Conservation (phyloP, 2,329 filamentous ascomycete genomes). For the Lachnellula suecica region DNA sequence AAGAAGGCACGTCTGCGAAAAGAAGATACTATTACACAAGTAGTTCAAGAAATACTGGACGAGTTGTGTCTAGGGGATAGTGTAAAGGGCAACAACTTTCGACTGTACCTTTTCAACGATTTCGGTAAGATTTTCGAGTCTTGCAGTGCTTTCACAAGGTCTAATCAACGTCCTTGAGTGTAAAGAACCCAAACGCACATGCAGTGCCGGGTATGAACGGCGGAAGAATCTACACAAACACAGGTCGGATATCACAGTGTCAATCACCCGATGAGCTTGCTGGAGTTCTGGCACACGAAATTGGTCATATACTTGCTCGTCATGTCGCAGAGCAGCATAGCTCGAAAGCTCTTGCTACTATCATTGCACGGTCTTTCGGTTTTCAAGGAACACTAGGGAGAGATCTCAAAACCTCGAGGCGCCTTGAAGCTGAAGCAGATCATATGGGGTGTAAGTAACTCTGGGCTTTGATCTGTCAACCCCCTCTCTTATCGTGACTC, state of each 20-base stretch:
- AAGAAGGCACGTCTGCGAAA: neutral
- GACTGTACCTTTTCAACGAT: constrained; percentile 7
- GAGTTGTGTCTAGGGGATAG: neutral
- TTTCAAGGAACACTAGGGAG: constrained; percentile 5
- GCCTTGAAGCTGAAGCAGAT: constrained; percentile 9
- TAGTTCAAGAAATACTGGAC: constrained; percentile 1
- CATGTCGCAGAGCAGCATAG: constrained; percentile 1
- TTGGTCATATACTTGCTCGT: constrained; percentile 9
- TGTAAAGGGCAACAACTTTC: neutral
- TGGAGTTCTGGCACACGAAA: constrained; percentile 6
- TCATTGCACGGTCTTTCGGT: constrained; percentile 3
- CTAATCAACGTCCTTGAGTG: neutral
- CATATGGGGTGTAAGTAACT: constrained; percentile 8
- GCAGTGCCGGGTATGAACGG: neutral
- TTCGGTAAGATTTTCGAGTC: neutral
- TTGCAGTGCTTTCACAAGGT: neutral
- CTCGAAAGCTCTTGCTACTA: neutral
- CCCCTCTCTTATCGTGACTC: no score
- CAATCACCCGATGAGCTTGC: constrained; percentile 5
- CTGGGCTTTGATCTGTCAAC: no score
- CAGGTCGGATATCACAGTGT: neutral
- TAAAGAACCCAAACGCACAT: constrained; percentile 2
- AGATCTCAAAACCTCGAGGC: constrained; percentile 4
- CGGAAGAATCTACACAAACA: constrained; percentile 9
- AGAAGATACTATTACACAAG: neutral